Evolutionary conservation across 371 early-diverging fungal species (phyloP).

Genomic region (Parasitella parasitica): DNA sequence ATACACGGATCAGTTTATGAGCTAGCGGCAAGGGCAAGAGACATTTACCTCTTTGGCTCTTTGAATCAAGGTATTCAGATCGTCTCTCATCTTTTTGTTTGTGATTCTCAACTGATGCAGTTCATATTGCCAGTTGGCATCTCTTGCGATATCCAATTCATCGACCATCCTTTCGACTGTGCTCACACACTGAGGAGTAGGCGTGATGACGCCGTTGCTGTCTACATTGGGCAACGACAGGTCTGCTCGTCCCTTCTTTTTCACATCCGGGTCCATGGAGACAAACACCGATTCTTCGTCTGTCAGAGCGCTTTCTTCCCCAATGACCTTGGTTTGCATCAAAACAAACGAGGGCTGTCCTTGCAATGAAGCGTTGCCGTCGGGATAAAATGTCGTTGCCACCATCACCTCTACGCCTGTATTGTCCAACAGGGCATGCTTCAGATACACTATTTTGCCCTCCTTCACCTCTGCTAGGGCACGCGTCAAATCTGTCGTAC

Average conservation of each 20-base stretch:
- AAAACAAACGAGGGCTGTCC: slow-evolving; percentile 41
- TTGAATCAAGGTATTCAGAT: slow-evolving; percentile 23
- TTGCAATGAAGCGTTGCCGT: slow-evolving; percentile 22
- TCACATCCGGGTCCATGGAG: slow-evolving; percentile 28
- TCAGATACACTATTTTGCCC: slow-evolving; percentile 44
- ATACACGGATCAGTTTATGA: too few species aligned
- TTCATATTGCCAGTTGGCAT: slow-evolving; percentile 51
- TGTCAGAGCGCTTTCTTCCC: slow-evolving; percentile 10
- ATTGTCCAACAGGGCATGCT: slow-evolving; percentile 42
- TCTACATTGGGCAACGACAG: slow-evolving; percentile 5
- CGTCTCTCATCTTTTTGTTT: slow-evolving; percentile 40
- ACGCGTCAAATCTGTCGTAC: slow-evolving; percentile 49
- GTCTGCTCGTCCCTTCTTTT: slow-evolving; percentile 28
- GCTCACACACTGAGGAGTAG: not conserved
- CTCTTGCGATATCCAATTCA: slow-evolving; percentile 31
- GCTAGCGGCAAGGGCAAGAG: not conserved
- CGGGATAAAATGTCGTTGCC: slow-evolving; percentile 49
- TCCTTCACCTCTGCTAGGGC: slow-evolving; percentile 50
- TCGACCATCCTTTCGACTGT: slow-evolving; percentile 32
- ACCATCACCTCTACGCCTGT: slow-evolving; percentile 46
- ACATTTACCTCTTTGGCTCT: slow-evolving; percentile 16
- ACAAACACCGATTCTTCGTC: slow-evolving; percentile 27
- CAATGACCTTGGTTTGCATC: slow-evolving; percentile 35
- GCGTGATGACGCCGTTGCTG: not conserved
- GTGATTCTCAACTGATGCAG: slow-evolving; percentile 47